Evolutionary conservation across 2,329 filamentous ascomycete genomes (phyloP), one percentile per base, ranked within the genome.

Genomic region (Blastomyces silverae): DNA sequence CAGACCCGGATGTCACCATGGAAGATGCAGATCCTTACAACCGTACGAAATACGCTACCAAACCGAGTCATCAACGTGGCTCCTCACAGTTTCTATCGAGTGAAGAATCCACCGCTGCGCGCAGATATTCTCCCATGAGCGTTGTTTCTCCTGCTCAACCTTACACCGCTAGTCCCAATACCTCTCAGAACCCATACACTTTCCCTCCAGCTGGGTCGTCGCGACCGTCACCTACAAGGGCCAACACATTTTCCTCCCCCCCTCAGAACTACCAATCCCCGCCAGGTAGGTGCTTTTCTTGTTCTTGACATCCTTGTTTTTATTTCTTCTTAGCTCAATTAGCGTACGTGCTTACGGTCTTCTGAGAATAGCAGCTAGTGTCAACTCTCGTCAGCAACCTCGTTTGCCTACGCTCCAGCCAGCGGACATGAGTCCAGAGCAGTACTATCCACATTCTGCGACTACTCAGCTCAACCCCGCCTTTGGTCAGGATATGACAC

Each of bases 71-170:
- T 72, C 74, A 67, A 69, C 87, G 93, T 70, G 81, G 86, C 66
- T 91, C 85, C 67, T 85, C 91, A 71, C 89, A 93, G 75, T 89
- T 89, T 70, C 78, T 87, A 58, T 81, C 88, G 61, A 87, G 87
- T 69, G 87, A 93, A 73, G 87, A 90, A 66, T 94, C 91, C 55
- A 84, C 90, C 61, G 91, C 91, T 65, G 90, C 92, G 66, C 90
- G 95, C 76, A 87, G 92, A 74, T 97, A 97, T 79, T 97, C 93
- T 58, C 94, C 93, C 68, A 97, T 97, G 92, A 93, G 96, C 76
- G 85, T 87, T 20, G 81, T 95, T 67, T 91, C 92, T 66, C 90
- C 92, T 52, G 86, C 88, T 44, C 89, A 90, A 64, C 87, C 91
- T 44, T 95, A 95, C 79, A 84, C 85, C 74, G 83, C 79, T 79